Base-by-base conservation (phyloP, 1,139 yeast genomes). In the Debaryomyces singareniensis region DNA sequence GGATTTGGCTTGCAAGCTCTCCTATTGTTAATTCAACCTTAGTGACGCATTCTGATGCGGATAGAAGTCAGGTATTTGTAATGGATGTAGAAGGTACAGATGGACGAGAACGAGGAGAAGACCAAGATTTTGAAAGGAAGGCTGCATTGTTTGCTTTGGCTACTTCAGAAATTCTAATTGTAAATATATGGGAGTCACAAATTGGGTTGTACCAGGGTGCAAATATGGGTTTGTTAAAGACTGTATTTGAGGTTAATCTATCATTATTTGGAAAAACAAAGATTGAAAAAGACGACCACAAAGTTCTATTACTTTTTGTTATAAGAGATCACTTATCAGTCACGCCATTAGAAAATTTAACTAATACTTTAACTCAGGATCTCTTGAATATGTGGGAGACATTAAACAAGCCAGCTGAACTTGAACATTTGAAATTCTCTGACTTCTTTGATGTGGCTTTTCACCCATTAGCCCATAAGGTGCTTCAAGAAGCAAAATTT, bases 81-180 rank as follows among this genome's bases (percentile, higher is more conserved):
- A 71, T 91, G 74, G 98, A 91, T 52, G 97, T 91, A 13, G 98
- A 91, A 58, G 98, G 98, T 27, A 87, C 97, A 2, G 98, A 91
- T 58, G 98, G 98, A 28, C 72, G 96, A 39, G 98, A 91, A 57
- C 72, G 97, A 35, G 98, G 98, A 11, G 98, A 91, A 45, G 98
- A 91, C 54, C 97, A 91, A 55, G 98, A 91, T 54, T 91, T 91
- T 55, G 98, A 91, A 56, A 72, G 98, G 36, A 91, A 91, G 49
- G 89, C 96, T 2, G 97, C 98, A 0, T 61, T 93, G 29, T 91
- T 91, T 66, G 97, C 98, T 0, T 63, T 91, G 37, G 77, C 97
- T 5, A 89, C 96, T 0, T 78, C 94, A 12, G 98, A 91, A 50
- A 78, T 89, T 3, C 68, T 91, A 45, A 87, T 91, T 38, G 81